Evolutionary conservation across 2,329 filamentous ascomycete species (phyloP), one percentile per base, ranked within the genome.

Genomic region (Cladosporium halotolerans): DNA sequence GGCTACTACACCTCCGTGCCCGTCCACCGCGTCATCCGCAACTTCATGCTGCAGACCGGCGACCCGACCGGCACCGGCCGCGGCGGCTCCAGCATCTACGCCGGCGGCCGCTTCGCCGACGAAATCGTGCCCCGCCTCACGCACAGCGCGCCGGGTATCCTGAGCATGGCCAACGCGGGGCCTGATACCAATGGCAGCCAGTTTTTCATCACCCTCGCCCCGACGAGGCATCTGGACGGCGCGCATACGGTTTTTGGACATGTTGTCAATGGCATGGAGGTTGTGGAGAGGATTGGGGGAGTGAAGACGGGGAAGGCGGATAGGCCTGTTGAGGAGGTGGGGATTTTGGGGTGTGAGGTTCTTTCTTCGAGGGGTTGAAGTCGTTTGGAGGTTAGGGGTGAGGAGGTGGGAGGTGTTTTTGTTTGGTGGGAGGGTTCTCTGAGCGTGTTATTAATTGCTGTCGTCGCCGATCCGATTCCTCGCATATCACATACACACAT

Each of bases 241-340:
- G 97, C 97, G 79, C 92, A 99, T 74, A 93, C 97, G 43, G 91
- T 99, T 18, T 99, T 96, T 64, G 93, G 93, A 58, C 86, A 96
- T 69, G 92, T 97, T 52, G 81, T 96, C 66, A 87, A 85, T 56
- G 93, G 93, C 66, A 97, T 96, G 79, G 91, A 88, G 56, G 76
- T 96, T 6, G 70, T 93, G 62, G 81, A 83, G 52, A 83, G 81
- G 68, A 77, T 93, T 64, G 89, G 92, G 73, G 77, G 72, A 16
- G 70, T 88, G 13, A 80, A 83, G 59, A 81, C 90, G 44, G 89
- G 93, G 69, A 86, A 83, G 74, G 93, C 92, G 77, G 83, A 79
- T 62, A 74, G 88, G 47, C 88, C 88, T 0, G 83, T 83, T 70
- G 79, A 85, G 66, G 75, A 78, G 54, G 75, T 86, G 23, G 73